Conservation (phyloP, 176 grass and related monocot species). For the Musa acuminata region DNA sequence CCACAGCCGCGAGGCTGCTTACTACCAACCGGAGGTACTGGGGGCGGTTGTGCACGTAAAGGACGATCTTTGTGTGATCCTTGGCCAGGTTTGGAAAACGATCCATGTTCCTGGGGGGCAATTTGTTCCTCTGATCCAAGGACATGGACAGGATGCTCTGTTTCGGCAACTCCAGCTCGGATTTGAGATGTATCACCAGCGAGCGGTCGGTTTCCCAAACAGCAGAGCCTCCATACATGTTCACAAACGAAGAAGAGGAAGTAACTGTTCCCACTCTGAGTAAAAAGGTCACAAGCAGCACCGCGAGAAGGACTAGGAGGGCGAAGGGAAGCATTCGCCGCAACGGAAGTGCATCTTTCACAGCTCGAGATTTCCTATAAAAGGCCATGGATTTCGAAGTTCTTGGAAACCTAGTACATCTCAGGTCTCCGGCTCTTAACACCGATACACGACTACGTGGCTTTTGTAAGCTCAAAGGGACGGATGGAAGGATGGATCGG, state of each 20-base stretch:
- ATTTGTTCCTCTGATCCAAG: conserved; percentile 51
- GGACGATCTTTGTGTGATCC: conserved; percentile 60
- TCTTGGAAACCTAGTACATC: neutral
- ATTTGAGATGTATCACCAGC: conserved; percentile 36
- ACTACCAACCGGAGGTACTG: conserved; percentile 74
- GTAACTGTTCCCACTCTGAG: conserved; percentile 29
- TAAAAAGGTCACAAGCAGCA: conserved; percentile 47
- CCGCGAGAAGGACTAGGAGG: conserved; percentile 35
- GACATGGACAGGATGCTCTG: conserved; percentile 70
- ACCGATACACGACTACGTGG: too few relatives aligned
- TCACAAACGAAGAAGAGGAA: conserved; percentile 4
- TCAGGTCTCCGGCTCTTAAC: neutral
- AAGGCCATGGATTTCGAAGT: neutral
- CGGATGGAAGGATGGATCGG: neutral
- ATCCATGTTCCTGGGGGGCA: conserved; percentile 55
- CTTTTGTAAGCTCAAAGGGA: neutral
- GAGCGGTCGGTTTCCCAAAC: conserved; percentile 21
- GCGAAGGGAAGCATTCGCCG: conserved; percentile 39
- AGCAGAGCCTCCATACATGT: conserved; percentile 12
- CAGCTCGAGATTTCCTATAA: neutral
- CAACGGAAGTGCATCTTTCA: neutral
- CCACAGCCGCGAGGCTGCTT: conserved; percentile 54
- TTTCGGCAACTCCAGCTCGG: conserved; percentile 48
- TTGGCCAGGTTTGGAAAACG: conserved; percentile 45
- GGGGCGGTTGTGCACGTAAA: conserved; percentile 88